Base-by-base conservation (phyloP, 2,329 filamentous ascomycete genomes). In the Ophiostoma sp. region DNA sequence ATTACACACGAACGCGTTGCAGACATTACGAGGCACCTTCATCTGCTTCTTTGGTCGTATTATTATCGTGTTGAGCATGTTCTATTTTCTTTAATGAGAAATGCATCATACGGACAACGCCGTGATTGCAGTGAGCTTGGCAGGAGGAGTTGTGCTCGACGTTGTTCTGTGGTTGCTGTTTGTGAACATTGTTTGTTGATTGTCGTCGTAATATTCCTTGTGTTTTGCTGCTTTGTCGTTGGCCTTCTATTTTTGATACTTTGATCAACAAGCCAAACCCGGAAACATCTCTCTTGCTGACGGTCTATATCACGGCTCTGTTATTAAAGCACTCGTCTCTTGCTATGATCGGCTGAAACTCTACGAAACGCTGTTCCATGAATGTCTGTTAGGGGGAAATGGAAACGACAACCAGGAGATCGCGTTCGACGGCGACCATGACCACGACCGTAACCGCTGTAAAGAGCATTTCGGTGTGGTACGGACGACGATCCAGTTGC, bases 311-410 rank as follows among this genome's bases (percentile, higher is more conserved):
- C 6, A 50, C 25, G 19, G n/a, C 15, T 11, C 11, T 66, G n/a
- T 25, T 48, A 5, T n/a, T 28, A 4, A 15, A 48, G 42, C 15
- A 6, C 4, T 15, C 12, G 42, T 48, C 42, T 8, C 25, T 64
- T 64, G 59, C 19, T 71, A 63, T 64, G 70, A 71, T 64, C 70
- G 17, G 45, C 70, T 72, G 70, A 66, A 66, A 72, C 70, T 71
- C 70, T 55, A 66, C 57, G 70, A 71, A 63, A 71, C 55, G 42
- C 69, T 45, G 19, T 25, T 19, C 55, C 57, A 63, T 63, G 42
- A 63, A 71, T 19, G 2, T 63, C 25, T 63, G 15, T 39, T 33
- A 33, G 15, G 25, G 55, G 69, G 19, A 2, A 48, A 9, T 31
- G 39, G 39, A 61, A 59, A 42, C 68, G 68, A 45, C 28, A 39